A percentile compares a stretch with the other conserved stretches of the same genome.
Evolutionary conservation across 2,329 filamentous ascomycete genomes (phyloP).

Genomic region (Aureobasidium mangrovei): DNA sequence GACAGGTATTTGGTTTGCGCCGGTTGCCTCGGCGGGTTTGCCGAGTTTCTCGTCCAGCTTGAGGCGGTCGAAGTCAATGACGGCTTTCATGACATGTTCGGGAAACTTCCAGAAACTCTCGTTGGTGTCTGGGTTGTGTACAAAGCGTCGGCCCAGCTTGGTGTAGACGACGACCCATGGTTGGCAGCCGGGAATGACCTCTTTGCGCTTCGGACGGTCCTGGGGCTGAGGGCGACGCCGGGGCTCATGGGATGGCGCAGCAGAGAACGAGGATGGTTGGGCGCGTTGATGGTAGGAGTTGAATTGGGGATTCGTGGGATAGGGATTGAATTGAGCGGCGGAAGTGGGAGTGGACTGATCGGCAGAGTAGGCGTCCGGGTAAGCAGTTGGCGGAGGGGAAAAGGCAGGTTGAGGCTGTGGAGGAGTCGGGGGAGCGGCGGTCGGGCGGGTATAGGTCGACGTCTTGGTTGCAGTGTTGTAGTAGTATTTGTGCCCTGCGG

Average conservation of each 20-base stretch:
- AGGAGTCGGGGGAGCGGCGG: conserved; percentile 13
- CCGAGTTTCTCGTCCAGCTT: conserved; percentile 59
- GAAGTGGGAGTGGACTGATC: background rate
- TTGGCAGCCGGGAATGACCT: conserved; percentile 68
- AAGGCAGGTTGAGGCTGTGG: background rate
- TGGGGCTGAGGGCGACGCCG: conserved; percentile 58
- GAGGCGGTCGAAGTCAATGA: conserved; percentile 57
- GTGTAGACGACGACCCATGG: conserved; percentile 93
- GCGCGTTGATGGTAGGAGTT: background rate
- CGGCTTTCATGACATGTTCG: conserved; percentile 69
- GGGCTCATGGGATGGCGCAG: conserved; percentile 30
- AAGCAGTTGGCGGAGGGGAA: conserved; percentile 3
- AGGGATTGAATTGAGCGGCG: background rate
- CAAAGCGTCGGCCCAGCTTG: conserved; percentile 79
- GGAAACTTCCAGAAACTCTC: conserved; percentile 95
- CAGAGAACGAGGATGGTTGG: background rate
- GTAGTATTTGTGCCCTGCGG: conserved; percentile 62
- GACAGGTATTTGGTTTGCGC: conserved; percentile 9
- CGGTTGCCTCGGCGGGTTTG: conserved; percentile 25
- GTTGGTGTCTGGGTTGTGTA: conserved; percentile 77
- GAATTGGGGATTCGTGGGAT: background rate
- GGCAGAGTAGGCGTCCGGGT: background rate
- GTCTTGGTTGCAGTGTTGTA: conserved; percentile 74
- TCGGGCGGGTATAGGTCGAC: conserved; percentile 76
- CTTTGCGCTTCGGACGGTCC: conserved; percentile 74